Conservation (phyloP, 179 eudicot species). For the Carnegiea gigantea region DNA sequence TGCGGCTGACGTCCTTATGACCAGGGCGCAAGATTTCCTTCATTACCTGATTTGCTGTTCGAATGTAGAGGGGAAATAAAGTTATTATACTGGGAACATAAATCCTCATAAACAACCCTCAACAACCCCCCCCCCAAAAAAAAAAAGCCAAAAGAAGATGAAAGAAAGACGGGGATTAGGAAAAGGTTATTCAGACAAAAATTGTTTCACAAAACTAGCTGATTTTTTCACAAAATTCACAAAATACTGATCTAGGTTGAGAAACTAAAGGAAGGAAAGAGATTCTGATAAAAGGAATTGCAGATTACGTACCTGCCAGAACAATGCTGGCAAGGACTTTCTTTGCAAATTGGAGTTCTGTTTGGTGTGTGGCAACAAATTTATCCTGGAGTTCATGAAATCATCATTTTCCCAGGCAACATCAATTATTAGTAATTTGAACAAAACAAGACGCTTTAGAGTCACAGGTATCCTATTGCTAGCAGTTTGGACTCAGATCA, state of each 20-base stretch:
- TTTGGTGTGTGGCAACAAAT: slow-evolving; percentile 59
- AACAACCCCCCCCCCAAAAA: too few species aligned
- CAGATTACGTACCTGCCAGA: slow-evolving; percentile 49
- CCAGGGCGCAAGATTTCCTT: slow-evolving; percentile 38
- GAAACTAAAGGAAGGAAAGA: neutral
- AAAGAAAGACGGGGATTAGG: too few species aligned
- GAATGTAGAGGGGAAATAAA: neutral
- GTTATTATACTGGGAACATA: neutral
- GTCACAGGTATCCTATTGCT: neutral
- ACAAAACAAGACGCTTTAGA: neutral
- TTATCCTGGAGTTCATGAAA: slow-evolving; percentile 51
- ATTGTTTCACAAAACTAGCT: neutral
- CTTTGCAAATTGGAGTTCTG: slow-evolving; percentile 63
- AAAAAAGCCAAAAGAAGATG: too few species aligned
- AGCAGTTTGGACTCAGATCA: neutral
- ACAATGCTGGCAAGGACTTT: slow-evolving; percentile 41
- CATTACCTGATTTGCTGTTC: slow-evolving; percentile 46
- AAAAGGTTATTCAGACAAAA: neutral
- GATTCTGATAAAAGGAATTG: neutral
- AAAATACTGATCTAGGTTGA: neutral
- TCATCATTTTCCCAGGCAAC: neutral
- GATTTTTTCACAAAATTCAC: too few species aligned
- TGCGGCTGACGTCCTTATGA: neutral
- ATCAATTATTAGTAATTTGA: neutral
- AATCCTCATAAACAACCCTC: too few species aligned